Conservation (phyloP, 1,139 yeast genomes). For the Zygosaccharomyces sapae region DNA sequence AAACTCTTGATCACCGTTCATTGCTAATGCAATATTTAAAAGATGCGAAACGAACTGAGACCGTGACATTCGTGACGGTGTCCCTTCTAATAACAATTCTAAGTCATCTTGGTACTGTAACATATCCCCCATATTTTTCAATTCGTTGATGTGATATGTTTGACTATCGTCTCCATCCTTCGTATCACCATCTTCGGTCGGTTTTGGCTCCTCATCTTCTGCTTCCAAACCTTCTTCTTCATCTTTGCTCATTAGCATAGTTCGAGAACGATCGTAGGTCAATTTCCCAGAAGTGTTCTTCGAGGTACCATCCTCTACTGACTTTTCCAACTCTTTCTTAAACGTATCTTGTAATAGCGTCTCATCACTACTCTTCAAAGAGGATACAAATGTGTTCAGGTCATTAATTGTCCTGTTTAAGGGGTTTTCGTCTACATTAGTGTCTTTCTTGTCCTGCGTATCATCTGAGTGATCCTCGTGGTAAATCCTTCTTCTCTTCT, state of each 20-base stretch:
- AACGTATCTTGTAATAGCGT: constrained; percentile 9
- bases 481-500: constrained; percentile 22
- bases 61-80: constrained; percentile 4
- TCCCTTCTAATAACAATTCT: constrained; percentile 22
- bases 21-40: constrained; percentile 22
- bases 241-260: constrained; percentile 15
- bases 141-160: constrained; percentile 27
- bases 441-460: background rate
- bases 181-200: background rate
- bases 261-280: constrained; percentile 18
- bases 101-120: constrained; percentile 31
- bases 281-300: constrained; percentile 4
- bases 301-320: constrained; percentile 4
- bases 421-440: background rate
- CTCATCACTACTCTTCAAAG: constrained; percentile 12
- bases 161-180: constrained; percentile 6
- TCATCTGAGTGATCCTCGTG: constrained; percentile 11
- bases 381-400: constrained; percentile 15
- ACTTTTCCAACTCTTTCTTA: constrained; percentile 8
- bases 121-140: constrained; percentile 29
- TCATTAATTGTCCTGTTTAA: constrained; percentile 16
- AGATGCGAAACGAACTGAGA: constrained; percentile 19
- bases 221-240: constrained; percentile 13
- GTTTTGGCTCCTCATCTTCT: constrained; percentile 5
- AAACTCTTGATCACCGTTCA: constrained; percentile 20